Percentiles rank a stretch among this genome's conserved stretches.
These are phyloP conservation scores for Ceratocystis variospora DNA, from an alignment of 2,329 filamentous ascomycete genomes.

Conservation along the genomic window DNA sequence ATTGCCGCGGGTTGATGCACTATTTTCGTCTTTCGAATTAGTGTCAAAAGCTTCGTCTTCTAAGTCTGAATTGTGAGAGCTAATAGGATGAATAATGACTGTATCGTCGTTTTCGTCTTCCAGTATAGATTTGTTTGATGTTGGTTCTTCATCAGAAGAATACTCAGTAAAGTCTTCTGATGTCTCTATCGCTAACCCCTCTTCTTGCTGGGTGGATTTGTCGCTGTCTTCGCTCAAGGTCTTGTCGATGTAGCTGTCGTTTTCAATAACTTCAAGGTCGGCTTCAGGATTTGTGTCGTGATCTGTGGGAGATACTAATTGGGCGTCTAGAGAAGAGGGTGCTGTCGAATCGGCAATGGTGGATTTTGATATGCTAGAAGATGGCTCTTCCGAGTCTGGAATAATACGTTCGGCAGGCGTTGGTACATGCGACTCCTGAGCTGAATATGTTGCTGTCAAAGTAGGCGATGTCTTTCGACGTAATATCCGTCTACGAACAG, in stretches of 20 bases:
- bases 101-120: constrained; percentile 8
- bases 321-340: background rate
- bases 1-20: background rate
- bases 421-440: background rate
- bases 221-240: background rate
- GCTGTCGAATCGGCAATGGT: constrained; percentile 2
- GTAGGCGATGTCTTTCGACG: no score
- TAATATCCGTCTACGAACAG: background rate
- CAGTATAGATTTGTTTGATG: background rate
- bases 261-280: background rate
- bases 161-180: background rate
- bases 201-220: background rate
- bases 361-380: constrained; percentile 3
- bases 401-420: constrained; percentile 17
- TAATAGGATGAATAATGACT: background rate
- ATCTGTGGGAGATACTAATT: background rate
- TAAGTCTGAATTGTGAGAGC: background rate
- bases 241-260: background rate
- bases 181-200: background rate
- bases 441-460: no score
- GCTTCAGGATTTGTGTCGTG: background rate
- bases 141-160: background rate
- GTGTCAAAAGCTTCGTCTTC: background rate
- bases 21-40: background rate
- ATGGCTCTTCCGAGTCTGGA: constrained; percentile 25